A percentile compares a stretch with the other conserved stretches of the same genome.
These are phyloP conservation scores for Acer negundo DNA, from an alignment of 345 rosid genomes.

Conservation along the genomic window DNA sequence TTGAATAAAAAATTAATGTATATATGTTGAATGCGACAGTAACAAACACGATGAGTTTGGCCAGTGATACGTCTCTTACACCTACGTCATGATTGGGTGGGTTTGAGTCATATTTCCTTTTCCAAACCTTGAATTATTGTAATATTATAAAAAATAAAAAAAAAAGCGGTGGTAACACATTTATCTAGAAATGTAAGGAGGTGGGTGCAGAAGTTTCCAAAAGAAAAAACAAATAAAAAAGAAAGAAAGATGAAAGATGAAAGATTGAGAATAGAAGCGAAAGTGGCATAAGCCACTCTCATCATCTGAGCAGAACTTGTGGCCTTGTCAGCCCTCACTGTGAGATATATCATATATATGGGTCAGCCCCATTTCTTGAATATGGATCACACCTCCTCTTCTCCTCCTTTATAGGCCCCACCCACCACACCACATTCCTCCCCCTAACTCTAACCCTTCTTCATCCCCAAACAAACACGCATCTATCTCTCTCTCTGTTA, in stretches of 20 bases:
- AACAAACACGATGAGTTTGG: no score
- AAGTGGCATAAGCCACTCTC: constrained; percentile 35
- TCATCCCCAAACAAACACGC: neutral
- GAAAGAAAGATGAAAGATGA: constrained; percentile 20
- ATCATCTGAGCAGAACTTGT: constrained; percentile 42
- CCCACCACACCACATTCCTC: constrained; percentile 7
- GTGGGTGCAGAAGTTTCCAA: constrained; percentile 22
- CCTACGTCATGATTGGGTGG: no score
- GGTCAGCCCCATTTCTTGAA: constrained; percentile 28
- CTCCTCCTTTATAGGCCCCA: constrained; percentile 18
- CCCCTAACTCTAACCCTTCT: neutral
- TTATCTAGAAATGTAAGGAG: neutral
- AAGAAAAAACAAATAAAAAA: constrained; percentile 25
- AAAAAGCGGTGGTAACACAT: no score
- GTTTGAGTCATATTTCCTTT: no score
- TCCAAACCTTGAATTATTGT: no score
- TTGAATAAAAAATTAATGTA: no score
- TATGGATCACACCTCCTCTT: constrained; percentile 11
- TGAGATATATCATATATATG: constrained; percentile 38
- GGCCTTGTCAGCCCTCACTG: constrained; percentile 54
- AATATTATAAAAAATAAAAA: no score
- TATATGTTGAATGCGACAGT: no score
- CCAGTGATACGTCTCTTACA: no score
- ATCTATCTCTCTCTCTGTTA: neutral
- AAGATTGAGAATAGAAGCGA: constrained; percentile 37